Evolutionary conservation across 257 asterid species (phyloP).

Genomic region (Capsicum chinense): DNA sequence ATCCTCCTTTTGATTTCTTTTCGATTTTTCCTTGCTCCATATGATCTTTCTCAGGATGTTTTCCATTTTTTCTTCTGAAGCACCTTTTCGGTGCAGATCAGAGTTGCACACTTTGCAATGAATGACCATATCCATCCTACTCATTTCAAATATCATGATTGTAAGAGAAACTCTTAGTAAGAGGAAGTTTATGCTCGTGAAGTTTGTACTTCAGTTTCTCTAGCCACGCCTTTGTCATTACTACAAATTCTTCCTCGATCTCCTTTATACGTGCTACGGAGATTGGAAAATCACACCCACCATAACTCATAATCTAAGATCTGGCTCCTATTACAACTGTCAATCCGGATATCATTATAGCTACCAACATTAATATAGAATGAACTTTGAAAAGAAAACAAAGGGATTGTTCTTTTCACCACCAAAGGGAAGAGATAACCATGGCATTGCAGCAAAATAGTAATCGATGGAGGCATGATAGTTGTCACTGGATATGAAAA

Average conservation of each 20-base stretch:
- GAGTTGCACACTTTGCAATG: slow-evolving; percentile 63
- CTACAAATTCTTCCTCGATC: too few relatives aligned
- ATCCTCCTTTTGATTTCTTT: slow-evolving; percentile 40
- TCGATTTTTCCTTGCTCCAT: slow-evolving; percentile 2
- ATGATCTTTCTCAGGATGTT: neutral
- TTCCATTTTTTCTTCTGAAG: slow-evolving; percentile 40
- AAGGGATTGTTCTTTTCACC: slow-evolving; percentile 55
- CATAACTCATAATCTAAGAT: too few relatives aligned
- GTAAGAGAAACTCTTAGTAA: slow-evolving; percentile 27
- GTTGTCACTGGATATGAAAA: slow-evolving; percentile 75
- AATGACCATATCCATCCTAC: slow-evolving; percentile 68
- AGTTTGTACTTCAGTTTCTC: too few relatives aligned
- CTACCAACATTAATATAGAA: too few relatives aligned
- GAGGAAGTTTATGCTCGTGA: too few relatives aligned
- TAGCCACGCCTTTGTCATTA: too few relatives aligned
- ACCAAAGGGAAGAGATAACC: slow-evolving; percentile 81
- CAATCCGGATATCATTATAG: too few relatives aligned
- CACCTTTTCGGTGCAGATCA: slow-evolving; percentile 57
- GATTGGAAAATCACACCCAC: too few relatives aligned
- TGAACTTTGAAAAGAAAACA: slow-evolving; percentile 56
- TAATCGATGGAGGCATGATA: slow-evolving; percentile 66
- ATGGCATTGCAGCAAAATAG: slow-evolving; percentile 75
- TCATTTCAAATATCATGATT: slow-evolving; percentile 63
- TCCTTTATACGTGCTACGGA: too few relatives aligned
- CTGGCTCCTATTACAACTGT: too few relatives aligned